phyloP scores from a whole-genome alignment of 2,329 filamentous ascomycete species.

The Colletotrichum viniferum region DNA sequence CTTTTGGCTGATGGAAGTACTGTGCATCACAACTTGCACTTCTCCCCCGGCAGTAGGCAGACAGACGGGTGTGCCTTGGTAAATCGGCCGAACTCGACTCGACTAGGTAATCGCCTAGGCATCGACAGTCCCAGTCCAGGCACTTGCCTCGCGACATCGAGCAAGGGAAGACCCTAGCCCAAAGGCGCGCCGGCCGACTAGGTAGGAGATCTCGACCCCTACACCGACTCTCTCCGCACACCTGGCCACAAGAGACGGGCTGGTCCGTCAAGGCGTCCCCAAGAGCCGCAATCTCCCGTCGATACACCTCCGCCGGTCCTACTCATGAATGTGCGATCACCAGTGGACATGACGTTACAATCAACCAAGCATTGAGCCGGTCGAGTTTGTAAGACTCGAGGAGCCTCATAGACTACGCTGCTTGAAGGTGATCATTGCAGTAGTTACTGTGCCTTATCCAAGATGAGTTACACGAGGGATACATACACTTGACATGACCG shows the following conservation, averaged over 20 bases:
- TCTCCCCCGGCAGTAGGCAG: background rate
- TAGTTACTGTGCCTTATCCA: background rate
- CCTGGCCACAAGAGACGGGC: background rate
- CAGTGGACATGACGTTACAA: background rate
- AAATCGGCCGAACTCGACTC: background rate
- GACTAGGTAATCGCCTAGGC: background rate
- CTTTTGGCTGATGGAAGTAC: background rate
- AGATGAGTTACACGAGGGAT: background rate
- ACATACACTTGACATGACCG: background rate
- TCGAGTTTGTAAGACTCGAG: background rate
- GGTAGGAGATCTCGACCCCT: background rate
- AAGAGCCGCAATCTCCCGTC: background rate
- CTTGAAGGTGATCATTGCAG: background rate
- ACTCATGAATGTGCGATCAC: background rate
- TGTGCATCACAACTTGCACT: background rate
- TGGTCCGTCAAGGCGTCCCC: background rate
- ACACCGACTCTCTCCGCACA: background rate
- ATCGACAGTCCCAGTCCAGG: background rate
- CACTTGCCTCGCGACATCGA: background rate
- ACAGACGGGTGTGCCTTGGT: background rate
- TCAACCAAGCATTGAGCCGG: background rate
- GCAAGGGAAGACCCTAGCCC: background rate
- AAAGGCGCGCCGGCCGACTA: background rate
- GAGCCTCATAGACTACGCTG: background rate
- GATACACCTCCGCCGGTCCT: background rate